A percentile compares a stretch with the other conserved stretches of the same genome.
These are phyloP conservation scores for Populus trichocarpa DNA, from an alignment of 441 rosid genomes.

Conservation along the genomic window DNA sequence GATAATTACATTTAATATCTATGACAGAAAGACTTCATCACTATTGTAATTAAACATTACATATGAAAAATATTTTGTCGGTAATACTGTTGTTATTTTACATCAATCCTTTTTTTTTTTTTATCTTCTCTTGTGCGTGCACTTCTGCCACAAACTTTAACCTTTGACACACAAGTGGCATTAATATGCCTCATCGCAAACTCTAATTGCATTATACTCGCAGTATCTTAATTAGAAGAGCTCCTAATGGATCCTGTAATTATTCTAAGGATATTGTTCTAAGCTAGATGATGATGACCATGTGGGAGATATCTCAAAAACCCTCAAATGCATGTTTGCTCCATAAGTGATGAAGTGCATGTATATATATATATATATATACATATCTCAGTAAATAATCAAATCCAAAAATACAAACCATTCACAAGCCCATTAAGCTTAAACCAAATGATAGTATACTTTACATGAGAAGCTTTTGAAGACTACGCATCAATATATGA, in stretches of 20 bases:
- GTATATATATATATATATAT: too few species aligned
- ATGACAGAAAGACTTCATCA: too few species aligned
- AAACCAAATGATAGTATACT: conserved; percentile 15
- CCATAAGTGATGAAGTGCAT: neutral
- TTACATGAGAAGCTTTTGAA: conserved; percentile 9
- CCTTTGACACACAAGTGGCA: neutral
- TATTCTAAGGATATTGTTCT: neutral
- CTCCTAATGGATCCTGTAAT: neutral
- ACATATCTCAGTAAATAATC: too few species aligned
- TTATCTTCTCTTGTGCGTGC: neutral
- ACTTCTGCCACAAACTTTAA: neutral
- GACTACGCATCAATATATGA: neutral
- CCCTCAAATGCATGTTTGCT: neutral
- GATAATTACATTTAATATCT: too few species aligned
- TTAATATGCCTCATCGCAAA: neutral
- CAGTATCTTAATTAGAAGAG: neutral
- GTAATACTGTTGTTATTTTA: too few species aligned
- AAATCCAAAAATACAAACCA: too few species aligned
- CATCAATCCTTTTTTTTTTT: neutral
- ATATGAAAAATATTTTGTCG: too few species aligned
- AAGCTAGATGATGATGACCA: neutral
- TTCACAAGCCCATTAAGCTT: neutral
- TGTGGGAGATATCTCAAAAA: neutral
- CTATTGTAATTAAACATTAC: too few species aligned
- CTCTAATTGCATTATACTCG: neutral